These are phyloP conservation scores for Plantago ovata DNA, from an alignment of 257 asterid genomes.

Conservation along the genomic window DNA sequence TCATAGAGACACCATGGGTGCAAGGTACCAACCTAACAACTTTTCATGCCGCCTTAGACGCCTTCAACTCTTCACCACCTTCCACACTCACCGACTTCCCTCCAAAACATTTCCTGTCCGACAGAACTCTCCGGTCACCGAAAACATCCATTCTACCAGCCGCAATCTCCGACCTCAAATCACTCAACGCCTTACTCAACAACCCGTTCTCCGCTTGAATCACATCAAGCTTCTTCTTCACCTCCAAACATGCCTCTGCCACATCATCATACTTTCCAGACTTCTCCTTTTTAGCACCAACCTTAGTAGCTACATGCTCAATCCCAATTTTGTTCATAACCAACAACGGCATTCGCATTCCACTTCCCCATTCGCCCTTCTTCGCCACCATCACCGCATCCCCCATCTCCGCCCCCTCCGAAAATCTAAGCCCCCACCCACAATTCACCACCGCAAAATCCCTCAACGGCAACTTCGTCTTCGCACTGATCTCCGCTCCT, in stretches of 20 bases:
- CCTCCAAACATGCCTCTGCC: conserved; percentile 63
- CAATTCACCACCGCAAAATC: conserved; percentile 55
- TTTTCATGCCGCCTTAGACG: no score
- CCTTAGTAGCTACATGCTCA: conserved; percentile 51
- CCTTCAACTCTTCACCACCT: conserved; percentile 40
- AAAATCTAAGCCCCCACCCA: conserved; percentile 91
- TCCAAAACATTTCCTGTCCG: conserved; percentile 28
- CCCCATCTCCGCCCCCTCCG: conserved; percentile 30
- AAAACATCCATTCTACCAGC: conserved; percentile 42
- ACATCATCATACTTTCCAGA: conserved; percentile 28
- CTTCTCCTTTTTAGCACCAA: conserved; percentile 27
- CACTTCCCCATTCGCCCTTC: conserved; percentile 31
- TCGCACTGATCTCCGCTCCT: conserved; percentile 65
- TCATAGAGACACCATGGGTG: conserved; percentile 14
- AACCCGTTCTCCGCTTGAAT: conserved; percentile 76
- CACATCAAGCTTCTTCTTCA: conserved; percentile 66
- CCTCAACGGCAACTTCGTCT: conserved; percentile 53
- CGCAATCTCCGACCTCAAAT: conserved; percentile 62
- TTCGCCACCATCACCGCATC: conserved; percentile 50
- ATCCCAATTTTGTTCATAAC: conserved; percentile 86
- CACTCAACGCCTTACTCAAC: conserved; percentile 64
- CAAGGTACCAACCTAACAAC: conserved; percentile 11
- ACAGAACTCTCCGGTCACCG: conserved; percentile 31
- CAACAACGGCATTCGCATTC: conserved; percentile 52
- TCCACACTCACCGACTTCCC: conserved; percentile 22